Evolutionary conservation across 805 yeast species (phyloP), one percentile per base, ranked within the genome.

Genomic region (Starmerella floris): DNA sequence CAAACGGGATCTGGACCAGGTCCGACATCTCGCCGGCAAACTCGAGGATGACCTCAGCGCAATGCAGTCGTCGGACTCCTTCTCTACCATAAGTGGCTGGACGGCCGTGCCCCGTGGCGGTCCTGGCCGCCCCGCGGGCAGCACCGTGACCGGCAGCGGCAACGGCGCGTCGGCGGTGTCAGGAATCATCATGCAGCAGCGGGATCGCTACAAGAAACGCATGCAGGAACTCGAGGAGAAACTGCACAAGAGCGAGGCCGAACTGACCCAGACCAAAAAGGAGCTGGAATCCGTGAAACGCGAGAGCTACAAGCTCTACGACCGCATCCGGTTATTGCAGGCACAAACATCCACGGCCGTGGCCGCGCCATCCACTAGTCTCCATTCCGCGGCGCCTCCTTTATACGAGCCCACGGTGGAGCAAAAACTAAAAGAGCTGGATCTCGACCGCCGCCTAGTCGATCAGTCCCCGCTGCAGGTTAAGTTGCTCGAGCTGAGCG

Each of bases 161-260:
- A 37, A 41, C 30, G 51, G 42, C 35, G 22, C 49, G 33, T 2
- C 15, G 23, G 45, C 52, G 13, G 49, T 50, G 5, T 34, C 88
- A 39, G 93, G 94, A 1, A 84, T 88, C 41, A 75, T 91, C 23
- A 85, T 95, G 13, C 87, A 88, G 56, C 98, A 88, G 64, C 76
- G 98, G 59, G 98, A 88, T 60, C 68, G 98, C 49, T 85, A 87
- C 67, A 76, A 93, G 54, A 71, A 74, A n/a, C 71, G 84, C 42
- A 83, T 80, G 55, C 73, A 72, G 44, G 95, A 83, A 57, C 68
- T 91, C 42, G 97, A 88, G 59, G 80, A 80, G 43, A 94, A 84
- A 53, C 55, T 78, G 30, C 76, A 81, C 58, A 73, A 72, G 50
- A 75, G 72, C 48, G 67, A 67, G 40, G 58, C 63, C 19, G 66